Conservation (phyloP, 495 filamentous ascomycete genomes). For the Aspergillus heteromorphus region DNA sequence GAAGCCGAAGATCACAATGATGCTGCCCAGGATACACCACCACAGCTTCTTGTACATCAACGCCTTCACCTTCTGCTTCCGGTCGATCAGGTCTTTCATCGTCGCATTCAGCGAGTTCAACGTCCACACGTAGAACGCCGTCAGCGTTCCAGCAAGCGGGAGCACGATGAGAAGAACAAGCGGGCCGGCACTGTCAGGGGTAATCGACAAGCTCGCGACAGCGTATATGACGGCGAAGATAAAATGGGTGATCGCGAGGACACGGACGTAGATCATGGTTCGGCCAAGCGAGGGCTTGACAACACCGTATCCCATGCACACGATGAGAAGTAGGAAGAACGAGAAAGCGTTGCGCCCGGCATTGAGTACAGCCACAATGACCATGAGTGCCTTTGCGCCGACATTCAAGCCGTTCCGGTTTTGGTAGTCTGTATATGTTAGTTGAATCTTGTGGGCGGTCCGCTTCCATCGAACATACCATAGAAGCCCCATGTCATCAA, state of each 20-base stretch:
- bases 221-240: slow-evolving; percentile 92
- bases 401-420: slow-evolving; percentile 80
- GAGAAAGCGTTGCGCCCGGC: slow-evolving; percentile 94
- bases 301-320: slow-evolving; percentile 99
- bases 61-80: slow-evolving; percentile 90
- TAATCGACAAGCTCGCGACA: slow-evolving; percentile 81
- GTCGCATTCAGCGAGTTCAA: slow-evolving; percentile 90
- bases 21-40: slow-evolving; percentile 92
- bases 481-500: slow-evolving; percentile 99
- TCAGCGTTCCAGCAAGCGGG: slow-evolving; percentile 85
- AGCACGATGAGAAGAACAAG: slow-evolving; percentile 94
- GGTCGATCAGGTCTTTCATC: slow-evolving; percentile 89
- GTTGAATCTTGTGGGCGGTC: not conserved
- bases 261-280: slow-evolving; percentile 92
- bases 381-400: slow-evolving; percentile 76
- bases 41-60: slow-evolving; percentile 98
- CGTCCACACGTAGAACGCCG: slow-evolving; percentile 98
- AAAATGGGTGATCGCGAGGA: slow-evolving; percentile 86
- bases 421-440: slow-evolving; percentile 62
- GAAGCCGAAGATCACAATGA: slow-evolving; percentile 93
- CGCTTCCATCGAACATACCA: slow-evolving; percentile 24
- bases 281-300: slow-evolving; percentile 91
- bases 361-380: slow-evolving; percentile 86
- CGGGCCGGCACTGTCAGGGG: slow-evolving; percentile 67
- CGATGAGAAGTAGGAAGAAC: slow-evolving; percentile 97